Conservation (phyloP, 2,329 filamentous ascomycete genomes). For the Microcera coccophila region DNA sequence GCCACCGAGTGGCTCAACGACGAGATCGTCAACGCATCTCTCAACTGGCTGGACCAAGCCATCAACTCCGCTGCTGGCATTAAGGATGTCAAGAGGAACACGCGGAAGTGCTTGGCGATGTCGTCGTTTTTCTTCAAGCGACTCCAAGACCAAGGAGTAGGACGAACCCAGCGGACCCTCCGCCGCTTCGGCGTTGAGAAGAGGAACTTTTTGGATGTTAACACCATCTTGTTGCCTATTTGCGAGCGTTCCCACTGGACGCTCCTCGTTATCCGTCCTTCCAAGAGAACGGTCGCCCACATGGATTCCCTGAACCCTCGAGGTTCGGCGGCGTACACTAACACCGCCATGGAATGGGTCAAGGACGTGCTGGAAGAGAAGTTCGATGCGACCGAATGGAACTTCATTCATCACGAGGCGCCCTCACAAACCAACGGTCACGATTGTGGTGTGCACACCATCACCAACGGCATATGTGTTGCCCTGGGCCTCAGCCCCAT, state of each 20-base stretch:
- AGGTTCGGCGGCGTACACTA: slow-evolving; percentile 40
- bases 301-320: slow-evolving; percentile 59
- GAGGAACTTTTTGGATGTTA: slow-evolving; percentile 60
- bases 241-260: slow-evolving; percentile 67
- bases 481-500: slow-evolving; percentile 50
- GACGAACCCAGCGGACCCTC: slow-evolving; percentile 51
- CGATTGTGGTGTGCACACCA: slow-evolving; percentile 75
- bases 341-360: slow-evolving; percentile 52
- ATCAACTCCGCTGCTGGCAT: slow-evolving; percentile 56
- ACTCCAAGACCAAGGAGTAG: slow-evolving; percentile 46
- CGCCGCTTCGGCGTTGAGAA: slow-evolving; percentile 54
- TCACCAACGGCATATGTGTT: slow-evolving; percentile 66
- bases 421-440: slow-evolving; percentile 61
- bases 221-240: slow-evolving; percentile 67
- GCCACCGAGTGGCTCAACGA: slow-evolving; percentile 68
- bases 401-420: slow-evolving; percentile 45
- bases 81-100: slow-evolving; percentile 41
- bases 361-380: slow-evolving; percentile 49
- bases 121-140: slow-evolving; percentile 64
- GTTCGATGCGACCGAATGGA: slow-evolving; percentile 60
- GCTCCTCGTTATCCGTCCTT: slow-evolving; percentile 62
- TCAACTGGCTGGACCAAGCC: slow-evolving; percentile 57
- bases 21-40: slow-evolving; percentile 65
- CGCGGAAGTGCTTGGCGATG: slow-evolving; percentile 59
- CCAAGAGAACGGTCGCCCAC: slow-evolving; percentile 58